phyloP scores from a whole-genome alignment of 306 rosid genomes.

The Trifolium repens region DNA sequence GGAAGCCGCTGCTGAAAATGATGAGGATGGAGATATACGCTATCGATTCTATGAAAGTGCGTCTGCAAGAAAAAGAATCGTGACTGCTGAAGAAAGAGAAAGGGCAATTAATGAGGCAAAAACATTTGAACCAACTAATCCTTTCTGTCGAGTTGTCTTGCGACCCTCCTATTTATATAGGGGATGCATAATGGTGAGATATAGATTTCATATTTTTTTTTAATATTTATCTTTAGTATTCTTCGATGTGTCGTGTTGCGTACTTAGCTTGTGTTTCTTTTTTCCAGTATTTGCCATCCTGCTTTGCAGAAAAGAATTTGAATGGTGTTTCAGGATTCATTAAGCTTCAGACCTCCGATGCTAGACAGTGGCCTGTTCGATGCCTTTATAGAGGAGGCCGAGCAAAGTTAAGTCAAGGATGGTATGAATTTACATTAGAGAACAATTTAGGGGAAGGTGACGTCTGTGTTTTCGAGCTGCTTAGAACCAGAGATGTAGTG shows the following conservation, averaged over 20 bases:
- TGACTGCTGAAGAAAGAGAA: constrained; percentile 97
- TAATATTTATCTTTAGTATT: not conserved
- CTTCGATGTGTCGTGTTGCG: constrained; percentile 6
- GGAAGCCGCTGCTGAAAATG: constrained; percentile 61
- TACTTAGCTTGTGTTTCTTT: constrained; percentile 27
- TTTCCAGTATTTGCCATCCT: constrained; percentile 94
- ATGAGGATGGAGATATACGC: constrained; percentile 72
- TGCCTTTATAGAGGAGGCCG: constrained; percentile 91
- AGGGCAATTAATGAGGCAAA: constrained; percentile 83
- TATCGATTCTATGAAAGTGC: constrained; percentile 95
- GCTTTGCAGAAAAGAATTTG: constrained; percentile 93
- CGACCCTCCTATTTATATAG: constrained; percentile 95
- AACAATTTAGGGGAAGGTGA: constrained; percentile 94
- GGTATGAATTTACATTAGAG: constrained; percentile 88
- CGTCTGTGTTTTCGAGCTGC: constrained; percentile 94
- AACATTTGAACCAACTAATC: constrained; percentile 84
- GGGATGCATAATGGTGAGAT: constrained; percentile 97
- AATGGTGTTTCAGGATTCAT: constrained; percentile 92
- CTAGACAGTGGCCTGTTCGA: constrained; percentile 91
- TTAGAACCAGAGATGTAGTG: constrained; percentile 68
- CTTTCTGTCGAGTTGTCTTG: constrained; percentile 91
- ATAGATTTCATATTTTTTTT: constrained; percentile 23
- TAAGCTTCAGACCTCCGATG: constrained; percentile 77
- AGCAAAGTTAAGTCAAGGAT: constrained; percentile 94
- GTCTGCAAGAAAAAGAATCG: constrained; percentile 92